Base-by-base conservation (phyloP, 2,329 filamentous ascomycete species). In the Allantophomopsis cytisporea region DNA sequence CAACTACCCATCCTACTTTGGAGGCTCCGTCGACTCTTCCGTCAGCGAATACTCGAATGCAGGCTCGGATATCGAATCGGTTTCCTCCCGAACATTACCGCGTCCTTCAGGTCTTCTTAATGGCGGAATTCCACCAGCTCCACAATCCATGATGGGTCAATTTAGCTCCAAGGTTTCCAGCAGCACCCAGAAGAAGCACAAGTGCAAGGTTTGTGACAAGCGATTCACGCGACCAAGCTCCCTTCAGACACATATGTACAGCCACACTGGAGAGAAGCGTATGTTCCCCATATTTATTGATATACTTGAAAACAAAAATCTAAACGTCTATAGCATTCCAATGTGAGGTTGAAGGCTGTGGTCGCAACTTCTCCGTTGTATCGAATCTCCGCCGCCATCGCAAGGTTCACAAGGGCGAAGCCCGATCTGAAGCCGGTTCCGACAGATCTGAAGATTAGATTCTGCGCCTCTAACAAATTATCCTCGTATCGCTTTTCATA, bases 141-240 rank as follows among this genome's bases (percentile, higher is more conserved):
- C 87, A 2, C 84, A 93, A 56, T 93, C 88, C 1, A 95, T 98
- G 87, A 98, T 98, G 91, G 79, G 86, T 39, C 88, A 94, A 54
- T 96, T 96, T 65, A 95, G 85, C 63, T 95, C 89, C 46, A 95
- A 95, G 64, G 80, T 95, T 39, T 88, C 87, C 0, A 88, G 85
- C 14, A 94, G 86, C 63, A 91, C 89, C 8, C 87, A 95, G 58
- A 96, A 96, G 77, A 96, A 96, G 71, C 91, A 96, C 67, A 95
- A 95, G 69, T 96, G 89, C 74, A 95, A 94, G 65, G 84, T 96
- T 43, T 96, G 89, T 67, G 89, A 95, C 62, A 95, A 96, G 72
- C 79, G 89, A 34, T 96, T 96, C 60, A 95, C 89, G 2, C 76
- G 89, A 40, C 89, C 89, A 2, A 94, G 87, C 56, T 95, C 89